Evolutionary conservation across 108 stramenopile species (phyloP).

Genomic region (Discostella pseudostelligera): DNA sequence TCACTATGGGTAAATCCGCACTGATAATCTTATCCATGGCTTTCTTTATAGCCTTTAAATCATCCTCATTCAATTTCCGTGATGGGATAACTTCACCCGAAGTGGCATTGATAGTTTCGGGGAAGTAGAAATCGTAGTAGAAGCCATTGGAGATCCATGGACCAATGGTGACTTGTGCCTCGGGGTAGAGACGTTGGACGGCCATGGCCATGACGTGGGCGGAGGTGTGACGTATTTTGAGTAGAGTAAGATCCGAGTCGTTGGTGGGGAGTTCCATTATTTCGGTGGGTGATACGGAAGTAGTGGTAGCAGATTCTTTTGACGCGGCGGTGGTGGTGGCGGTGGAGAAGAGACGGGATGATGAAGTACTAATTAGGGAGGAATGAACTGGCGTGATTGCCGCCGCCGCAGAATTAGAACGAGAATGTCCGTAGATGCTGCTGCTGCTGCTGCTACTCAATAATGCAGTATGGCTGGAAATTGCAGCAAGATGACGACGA

Average conservation of each 20-base stretch:
- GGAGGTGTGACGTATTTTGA: constrained; percentile 92
- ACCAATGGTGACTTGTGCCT: constrained; percentile 95
- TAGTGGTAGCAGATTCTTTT: too few species aligned
- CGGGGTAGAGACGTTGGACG: constrained; percentile 90
- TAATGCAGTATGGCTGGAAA: not conserved
- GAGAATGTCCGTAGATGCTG: too few species aligned
- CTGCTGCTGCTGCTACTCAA: not conserved
- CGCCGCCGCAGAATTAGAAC: too few species aligned
- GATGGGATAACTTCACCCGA: constrained; percentile 63
- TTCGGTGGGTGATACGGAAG: too few species aligned
- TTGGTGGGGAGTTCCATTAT: constrained; percentile 87
- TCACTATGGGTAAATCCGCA: constrained; percentile 78
- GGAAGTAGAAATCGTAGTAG: constrained; percentile 96
- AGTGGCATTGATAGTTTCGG: constrained; percentile 67
- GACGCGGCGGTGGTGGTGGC: not conserved
- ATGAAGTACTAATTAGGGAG: too few species aligned
- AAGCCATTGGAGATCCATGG: constrained; percentile 99
- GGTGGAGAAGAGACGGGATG: constrained; percentile 9
- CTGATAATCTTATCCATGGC: constrained; percentile 96
- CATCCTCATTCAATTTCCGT: constrained; percentile 77
- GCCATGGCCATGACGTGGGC: constrained; percentile 99
- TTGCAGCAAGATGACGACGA: constrained; percentile 2
- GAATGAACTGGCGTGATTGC: too few species aligned
- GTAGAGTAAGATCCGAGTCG: constrained; percentile 83
- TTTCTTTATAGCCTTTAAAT: constrained; percentile 92